Conservation (phyloP, 2,329 filamentous ascomycete species). For the Neobulgaria alba region DNA sequence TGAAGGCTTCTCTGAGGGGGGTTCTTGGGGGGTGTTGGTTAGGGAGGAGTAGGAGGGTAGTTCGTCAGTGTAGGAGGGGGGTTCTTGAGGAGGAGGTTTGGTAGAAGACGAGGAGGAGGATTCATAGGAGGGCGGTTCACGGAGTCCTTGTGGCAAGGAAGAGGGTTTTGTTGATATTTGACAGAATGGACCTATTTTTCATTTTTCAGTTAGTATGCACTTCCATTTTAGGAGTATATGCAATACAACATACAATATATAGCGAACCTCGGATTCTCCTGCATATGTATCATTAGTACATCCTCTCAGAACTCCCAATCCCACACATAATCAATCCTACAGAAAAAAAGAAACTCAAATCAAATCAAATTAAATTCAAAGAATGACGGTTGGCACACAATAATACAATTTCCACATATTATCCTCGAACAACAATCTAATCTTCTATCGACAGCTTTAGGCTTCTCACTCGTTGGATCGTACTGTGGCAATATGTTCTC, state of each 20-base stretch:
- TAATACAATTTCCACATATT: conserved; percentile 64
- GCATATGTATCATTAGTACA: not conserved
- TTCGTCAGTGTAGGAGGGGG: conserved; percentile 33
- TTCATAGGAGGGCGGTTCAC: conserved; percentile 60
- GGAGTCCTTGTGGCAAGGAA: conserved; percentile 54
- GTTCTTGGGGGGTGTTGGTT: conserved; percentile 3
- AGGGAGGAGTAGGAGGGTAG: conserved; percentile 21
- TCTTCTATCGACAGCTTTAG: conserved; percentile 48
- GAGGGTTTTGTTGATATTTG: conserved; percentile 58
- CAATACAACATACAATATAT: conserved; percentile 37
- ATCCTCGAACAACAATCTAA: conserved; percentile 61
- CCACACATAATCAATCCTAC: too few relatives aligned
- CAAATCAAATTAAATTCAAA: not conserved
- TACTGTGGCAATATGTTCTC: conserved; percentile 43
- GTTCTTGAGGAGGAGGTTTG: conserved; percentile 24
- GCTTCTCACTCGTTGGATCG: conserved; percentile 51
- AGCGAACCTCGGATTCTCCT: conserved; percentile 25
- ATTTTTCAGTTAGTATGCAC: conserved; percentile 1
- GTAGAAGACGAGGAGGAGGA: conserved; percentile 19
- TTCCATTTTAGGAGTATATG: conserved; percentile 4
- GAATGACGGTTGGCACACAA: conserved; percentile 34
- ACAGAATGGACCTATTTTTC: conserved; percentile 54
- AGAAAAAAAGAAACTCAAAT: too few relatives aligned
- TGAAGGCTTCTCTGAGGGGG: conserved; percentile 16
- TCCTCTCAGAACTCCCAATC: too few relatives aligned